phyloP scores from a whole-genome alignment of 768 basidiomycete species.

The Pleurotus pulmonarius region DNA sequence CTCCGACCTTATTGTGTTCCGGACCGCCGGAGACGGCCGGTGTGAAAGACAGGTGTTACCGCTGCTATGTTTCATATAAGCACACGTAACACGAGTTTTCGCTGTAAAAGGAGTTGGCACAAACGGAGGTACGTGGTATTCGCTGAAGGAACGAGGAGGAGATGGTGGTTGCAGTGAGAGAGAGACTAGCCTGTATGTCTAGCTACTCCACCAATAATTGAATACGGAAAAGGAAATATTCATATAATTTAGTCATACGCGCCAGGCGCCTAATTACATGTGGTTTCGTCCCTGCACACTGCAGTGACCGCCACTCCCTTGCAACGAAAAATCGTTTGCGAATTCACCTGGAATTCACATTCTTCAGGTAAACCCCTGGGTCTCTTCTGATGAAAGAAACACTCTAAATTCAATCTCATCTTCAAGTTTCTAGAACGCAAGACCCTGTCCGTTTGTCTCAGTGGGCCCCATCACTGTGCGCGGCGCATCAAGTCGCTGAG shows the following conservation, averaged over 20 bases:
- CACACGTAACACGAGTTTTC: neutral
- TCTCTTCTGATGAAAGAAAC: neutral
- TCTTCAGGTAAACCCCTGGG: neutral
- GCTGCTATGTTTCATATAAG: conserved; percentile 2
- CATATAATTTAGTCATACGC: no score
- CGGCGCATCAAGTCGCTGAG: neutral
- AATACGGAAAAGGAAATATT: neutral
- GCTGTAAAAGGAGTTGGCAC: neutral
- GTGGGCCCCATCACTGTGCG: neutral
- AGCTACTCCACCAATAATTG: no score
- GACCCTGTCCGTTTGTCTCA: neutral
- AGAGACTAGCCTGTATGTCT: no score
- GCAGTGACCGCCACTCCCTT: no score
- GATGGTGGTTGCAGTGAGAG: neutral
- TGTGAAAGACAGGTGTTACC: conserved; percentile 8
- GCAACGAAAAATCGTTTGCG: no score
- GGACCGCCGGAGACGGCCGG: conserved; percentile 7
- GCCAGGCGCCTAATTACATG: neutral
- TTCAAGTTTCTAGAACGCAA: no score
- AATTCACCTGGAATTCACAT: neutral
- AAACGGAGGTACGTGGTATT: neutral
- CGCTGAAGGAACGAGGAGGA: conserved; percentile 1
- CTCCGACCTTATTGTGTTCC: conserved; percentile 8
- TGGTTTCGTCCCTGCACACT: neutral
- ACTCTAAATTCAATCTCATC: no score